Evolutionary conservation across 2,329 filamentous ascomycete species (phyloP).

Genomic region (Pyrenochaeta sp.): DNA sequence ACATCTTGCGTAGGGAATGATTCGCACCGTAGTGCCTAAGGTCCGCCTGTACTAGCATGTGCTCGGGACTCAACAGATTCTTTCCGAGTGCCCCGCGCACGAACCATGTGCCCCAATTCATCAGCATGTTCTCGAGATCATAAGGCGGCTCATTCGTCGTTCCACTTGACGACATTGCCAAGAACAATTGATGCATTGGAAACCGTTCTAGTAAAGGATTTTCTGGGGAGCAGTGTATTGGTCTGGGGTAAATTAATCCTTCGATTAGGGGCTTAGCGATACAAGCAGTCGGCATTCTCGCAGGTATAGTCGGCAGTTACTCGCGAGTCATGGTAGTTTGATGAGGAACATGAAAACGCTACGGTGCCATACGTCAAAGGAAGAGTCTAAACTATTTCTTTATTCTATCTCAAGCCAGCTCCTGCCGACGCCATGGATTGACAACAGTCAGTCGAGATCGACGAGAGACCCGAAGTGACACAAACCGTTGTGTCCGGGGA

Average conservation of each 20-base stretch:
- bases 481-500: conserved; percentile 45
- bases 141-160: background rate
- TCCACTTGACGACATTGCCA: background rate
- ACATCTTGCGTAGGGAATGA: too few relatives aligned
- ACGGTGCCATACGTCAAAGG: background rate
- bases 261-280: background rate
- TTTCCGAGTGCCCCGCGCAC: background rate
- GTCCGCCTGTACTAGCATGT: background rate
- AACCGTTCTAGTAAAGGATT: background rate
- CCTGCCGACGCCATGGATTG: conserved; percentile 4
- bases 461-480: conserved; percentile 6
- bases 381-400: background rate
- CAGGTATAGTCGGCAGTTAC: background rate
- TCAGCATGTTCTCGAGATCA: too few relatives aligned
- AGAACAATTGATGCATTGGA: background rate
- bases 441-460: conserved; percentile 5
- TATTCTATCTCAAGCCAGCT: background rate
- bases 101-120: too few relatives aligned
- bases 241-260: background rate
- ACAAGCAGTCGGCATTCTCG: background rate
- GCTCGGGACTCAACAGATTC: background rate
- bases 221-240: background rate
- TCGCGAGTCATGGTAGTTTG: background rate
- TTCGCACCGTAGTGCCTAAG: too few relatives aligned
- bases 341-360: background rate